These are phyloP conservation scores for Musa beccarii DNA, from an alignment of 176 grass and related monocot species.

Conservation along the genomic window DNA sequence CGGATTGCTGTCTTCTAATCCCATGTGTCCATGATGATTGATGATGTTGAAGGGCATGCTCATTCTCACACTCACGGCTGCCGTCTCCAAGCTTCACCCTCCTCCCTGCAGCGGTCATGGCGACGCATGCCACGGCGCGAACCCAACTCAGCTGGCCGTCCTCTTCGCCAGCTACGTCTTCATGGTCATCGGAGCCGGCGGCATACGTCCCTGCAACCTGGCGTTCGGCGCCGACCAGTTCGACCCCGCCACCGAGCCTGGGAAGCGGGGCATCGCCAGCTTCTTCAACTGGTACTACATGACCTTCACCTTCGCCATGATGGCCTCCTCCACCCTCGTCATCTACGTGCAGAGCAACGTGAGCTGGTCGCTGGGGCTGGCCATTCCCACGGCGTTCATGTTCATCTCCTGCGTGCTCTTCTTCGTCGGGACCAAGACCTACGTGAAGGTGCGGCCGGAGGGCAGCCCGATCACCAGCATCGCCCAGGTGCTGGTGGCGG, in stretches of 20 bases:
- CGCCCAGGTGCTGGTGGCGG: slow-evolving; percentile 30
- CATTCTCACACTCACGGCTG: slow-evolving; percentile 63
- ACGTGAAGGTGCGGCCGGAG: slow-evolving; percentile 48
- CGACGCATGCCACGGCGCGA: slow-evolving; percentile 24
- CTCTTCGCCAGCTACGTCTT: slow-evolving; percentile 38
- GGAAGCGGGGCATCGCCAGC: slow-evolving; percentile 53
- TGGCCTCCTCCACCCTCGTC: slow-evolving; percentile 46
- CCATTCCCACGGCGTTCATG: slow-evolving; percentile 55
- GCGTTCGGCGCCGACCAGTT: slow-evolving; percentile 84
- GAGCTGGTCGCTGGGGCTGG: slow-evolving; percentile 56
- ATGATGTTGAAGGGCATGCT: slow-evolving; percentile 46
- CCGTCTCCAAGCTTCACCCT: slow-evolving; percentile 30
- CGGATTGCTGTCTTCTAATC: not conserved
- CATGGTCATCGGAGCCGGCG: slow-evolving; percentile 52
- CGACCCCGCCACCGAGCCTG: slow-evolving; percentile 41
- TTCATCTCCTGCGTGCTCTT: slow-evolving; percentile 45
- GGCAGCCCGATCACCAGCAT: slow-evolving; percentile 46
- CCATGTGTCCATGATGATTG: not conserved
- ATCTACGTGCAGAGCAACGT: slow-evolving; percentile 75
- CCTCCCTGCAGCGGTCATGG: slow-evolving; percentile 19
- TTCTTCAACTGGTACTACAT: slow-evolving; percentile 99
- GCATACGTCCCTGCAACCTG: slow-evolving; percentile 72
- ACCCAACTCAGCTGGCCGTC: slow-evolving; percentile 22
- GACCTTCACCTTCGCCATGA: slow-evolving; percentile 56
- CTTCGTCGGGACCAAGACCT: slow-evolving; percentile 42